Conservation (phyloP, 2,329 filamentous ascomycete genomes). For the Graphilbum ipis-grandicollis region DNA sequence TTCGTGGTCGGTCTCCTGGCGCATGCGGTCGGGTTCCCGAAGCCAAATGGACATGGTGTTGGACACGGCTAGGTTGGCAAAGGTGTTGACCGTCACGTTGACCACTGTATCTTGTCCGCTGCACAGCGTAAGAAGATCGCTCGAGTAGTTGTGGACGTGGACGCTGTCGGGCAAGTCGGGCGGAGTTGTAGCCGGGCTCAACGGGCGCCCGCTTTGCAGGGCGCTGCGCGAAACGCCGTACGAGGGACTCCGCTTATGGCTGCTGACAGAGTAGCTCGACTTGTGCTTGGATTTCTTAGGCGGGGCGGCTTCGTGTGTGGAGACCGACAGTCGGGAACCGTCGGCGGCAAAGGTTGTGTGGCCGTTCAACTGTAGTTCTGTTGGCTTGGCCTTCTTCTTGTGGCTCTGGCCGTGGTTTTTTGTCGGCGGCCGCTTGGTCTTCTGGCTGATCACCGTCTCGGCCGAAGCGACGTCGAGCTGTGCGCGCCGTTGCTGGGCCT, state of each 20-base stretch:
- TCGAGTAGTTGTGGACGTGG: slow-evolving; percentile 51
- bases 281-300: slow-evolving; percentile 76
- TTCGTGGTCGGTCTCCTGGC: slow-evolving; percentile 47
- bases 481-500: slow-evolving; percentile 43
- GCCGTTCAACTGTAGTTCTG: slow-evolving; percentile 49
- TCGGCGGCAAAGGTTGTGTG: slow-evolving; percentile 41
- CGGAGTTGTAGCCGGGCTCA: slow-evolving; percentile 64
- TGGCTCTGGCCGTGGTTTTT: slow-evolving; percentile 49
- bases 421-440: slow-evolving; percentile 53
- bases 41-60: slow-evolving; percentile 66
- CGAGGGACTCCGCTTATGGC: slow-evolving; percentile 47
- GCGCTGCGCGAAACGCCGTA: slow-evolving; percentile 39
- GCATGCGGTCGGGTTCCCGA: slow-evolving; percentile 51
- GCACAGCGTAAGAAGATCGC: slow-evolving; percentile 60
- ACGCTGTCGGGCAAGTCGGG: slow-evolving; percentile 46
- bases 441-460: slow-evolving; percentile 45
- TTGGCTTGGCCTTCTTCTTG: slow-evolving; percentile 78
- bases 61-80: slow-evolving; percentile 57
- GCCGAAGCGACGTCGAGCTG: slow-evolving; percentile 24
- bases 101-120: slow-evolving; percentile 37
- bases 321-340: slow-evolving; percentile 22
- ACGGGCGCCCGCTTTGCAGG: slow-evolving; percentile 30
- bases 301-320: slow-evolving; percentile 20
- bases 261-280: slow-evolving; percentile 56
- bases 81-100: slow-evolving; percentile 56